These are phyloP conservation scores for Backusella parvicylindrica DNA, from an alignment of 192 early-diverging fungal species.

Conservation along the genomic window DNA sequence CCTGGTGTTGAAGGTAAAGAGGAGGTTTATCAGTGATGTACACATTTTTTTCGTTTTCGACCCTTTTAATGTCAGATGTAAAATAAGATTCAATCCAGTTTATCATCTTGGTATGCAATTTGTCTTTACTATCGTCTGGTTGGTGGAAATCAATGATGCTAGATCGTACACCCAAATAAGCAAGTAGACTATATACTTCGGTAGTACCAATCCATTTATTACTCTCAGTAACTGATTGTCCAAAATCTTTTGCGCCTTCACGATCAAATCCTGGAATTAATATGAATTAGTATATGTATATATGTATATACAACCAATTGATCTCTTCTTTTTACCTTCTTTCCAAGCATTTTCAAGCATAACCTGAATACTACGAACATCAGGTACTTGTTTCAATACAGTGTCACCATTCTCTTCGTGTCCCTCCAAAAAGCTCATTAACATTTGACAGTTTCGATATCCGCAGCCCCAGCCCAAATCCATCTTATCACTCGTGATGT, in stretches of 20 bases:
- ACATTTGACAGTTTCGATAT: constrained; percentile 69
- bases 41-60: constrained; percentile 8
- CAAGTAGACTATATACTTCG: constrained; percentile 59
- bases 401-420: background rate
- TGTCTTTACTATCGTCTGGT: constrained; percentile 44
- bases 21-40: constrained; percentile 52
- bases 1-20: constrained; percentile 69
- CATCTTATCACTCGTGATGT: constrained; percentile 20
- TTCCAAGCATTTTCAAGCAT: constrained; percentile 53
- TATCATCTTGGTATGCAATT: constrained; percentile 54
- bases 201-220: constrained; percentile 72
- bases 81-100: constrained; percentile 57
- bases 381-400: constrained; percentile 23
- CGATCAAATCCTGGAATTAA: constrained; percentile 51
- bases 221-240: constrained; percentile 48
- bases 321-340: constrained; percentile 39
- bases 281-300: too few relatives aligned
- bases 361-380: constrained; percentile 43
- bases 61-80: constrained; percentile 23
- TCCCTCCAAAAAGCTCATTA: constrained; percentile 46
- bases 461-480: constrained; percentile 74
- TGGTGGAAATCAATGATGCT: constrained; percentile 64
- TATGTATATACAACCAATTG: too few relatives aligned
- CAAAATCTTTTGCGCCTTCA: constrained; percentile 51
- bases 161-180: constrained; percentile 50